phyloP scores from a whole-genome alignment of 345 rosid species.

The Nasturtium officinale region DNA sequence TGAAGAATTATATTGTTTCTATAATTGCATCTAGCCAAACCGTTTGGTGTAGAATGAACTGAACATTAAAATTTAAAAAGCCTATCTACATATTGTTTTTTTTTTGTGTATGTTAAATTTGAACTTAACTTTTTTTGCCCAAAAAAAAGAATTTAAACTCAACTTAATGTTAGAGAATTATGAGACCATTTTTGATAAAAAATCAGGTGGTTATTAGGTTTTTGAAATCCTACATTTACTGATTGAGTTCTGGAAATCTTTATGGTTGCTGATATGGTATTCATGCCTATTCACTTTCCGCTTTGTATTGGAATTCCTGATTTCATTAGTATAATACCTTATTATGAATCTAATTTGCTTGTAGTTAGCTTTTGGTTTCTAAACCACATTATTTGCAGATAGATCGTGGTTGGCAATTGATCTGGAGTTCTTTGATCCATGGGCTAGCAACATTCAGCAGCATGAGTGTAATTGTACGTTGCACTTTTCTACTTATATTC shows the following conservation, averaged over 20 bases:
- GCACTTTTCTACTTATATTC: conserved; percentile 31
- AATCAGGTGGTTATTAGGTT: background rate
- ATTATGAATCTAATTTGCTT: conserved; percentile 19
- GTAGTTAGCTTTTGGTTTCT: conserved; percentile 27
- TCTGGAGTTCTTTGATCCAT: conserved; percentile 78
- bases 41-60: background rate
- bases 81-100: conserved; percentile 5
- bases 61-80: conserved; percentile 5
- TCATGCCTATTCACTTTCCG: conserved; percentile 10
- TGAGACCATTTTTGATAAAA: background rate
- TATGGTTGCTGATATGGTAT: conserved; percentile 11
- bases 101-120: conserved; percentile 25
- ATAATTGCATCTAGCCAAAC: conserved; percentile 28
- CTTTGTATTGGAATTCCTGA: conserved; percentile 18
- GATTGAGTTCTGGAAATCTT: conserved; percentile 14
- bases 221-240: conserved; percentile 13
- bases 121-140: too few species aligned
- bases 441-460: conserved; percentile 81
- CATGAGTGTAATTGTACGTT: conserved; percentile 68
- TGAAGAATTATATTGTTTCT: conserved; percentile 8
- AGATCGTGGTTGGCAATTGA: conserved; percentile 67
- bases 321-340: conserved; percentile 1
- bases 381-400: conserved; percentile 55
- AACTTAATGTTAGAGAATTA: conserved; percentile 18
- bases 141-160: background rate